A percentile compares a stretch with the other conserved stretches of the same genome.
Evolutionary conservation across 2,329 filamentous ascomycete genomes (phyloP).

Genomic region (Colletotrichum eleusines): DNA sequence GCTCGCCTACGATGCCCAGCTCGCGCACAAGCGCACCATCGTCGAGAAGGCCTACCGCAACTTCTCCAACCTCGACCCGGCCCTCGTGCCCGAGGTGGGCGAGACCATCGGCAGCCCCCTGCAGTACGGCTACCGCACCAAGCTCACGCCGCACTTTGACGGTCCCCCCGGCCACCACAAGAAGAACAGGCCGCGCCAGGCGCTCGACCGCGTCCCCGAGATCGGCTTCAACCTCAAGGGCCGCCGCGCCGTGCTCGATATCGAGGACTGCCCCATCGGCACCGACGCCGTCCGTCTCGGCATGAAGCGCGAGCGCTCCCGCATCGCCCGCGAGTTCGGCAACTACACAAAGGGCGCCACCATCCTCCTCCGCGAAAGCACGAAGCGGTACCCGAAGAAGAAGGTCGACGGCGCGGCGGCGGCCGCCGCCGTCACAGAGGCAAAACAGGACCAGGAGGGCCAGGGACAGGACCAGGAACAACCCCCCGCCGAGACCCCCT

Average conservation of each 20-base stretch:
- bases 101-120: constrained; percentile 92
- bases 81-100: constrained; percentile 78
- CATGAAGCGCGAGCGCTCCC: constrained; percentile 81
- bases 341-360: constrained; percentile 88
- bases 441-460: constrained; percentile 53
- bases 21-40: constrained; percentile 85
- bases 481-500: constrained; percentile 49
- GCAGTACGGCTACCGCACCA: constrained; percentile 94
- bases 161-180: constrained; percentile 72
- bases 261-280: constrained; percentile 96
- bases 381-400: constrained; percentile 72
- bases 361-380: constrained; percentile 88
- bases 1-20: constrained; percentile 88
- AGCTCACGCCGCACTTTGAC: constrained; percentile 96
- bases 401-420: constrained; percentile 46
- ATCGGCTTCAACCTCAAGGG: constrained; percentile 94
- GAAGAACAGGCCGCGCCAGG: constrained; percentile 58
- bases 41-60: constrained; percentile 93
- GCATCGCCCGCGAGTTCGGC: constrained; percentile 76
- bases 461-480: constrained; percentile 42
- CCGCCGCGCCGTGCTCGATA: constrained; percentile 84
- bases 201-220: constrained; percentile 75
- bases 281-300: constrained; percentile 87
- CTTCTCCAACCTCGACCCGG: constrained; percentile 85
- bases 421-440: constrained; percentile 56